Base-by-base conservation (phyloP, 2,329 filamentous ascomycete species). In the Colletotrichum sp. region DNA sequence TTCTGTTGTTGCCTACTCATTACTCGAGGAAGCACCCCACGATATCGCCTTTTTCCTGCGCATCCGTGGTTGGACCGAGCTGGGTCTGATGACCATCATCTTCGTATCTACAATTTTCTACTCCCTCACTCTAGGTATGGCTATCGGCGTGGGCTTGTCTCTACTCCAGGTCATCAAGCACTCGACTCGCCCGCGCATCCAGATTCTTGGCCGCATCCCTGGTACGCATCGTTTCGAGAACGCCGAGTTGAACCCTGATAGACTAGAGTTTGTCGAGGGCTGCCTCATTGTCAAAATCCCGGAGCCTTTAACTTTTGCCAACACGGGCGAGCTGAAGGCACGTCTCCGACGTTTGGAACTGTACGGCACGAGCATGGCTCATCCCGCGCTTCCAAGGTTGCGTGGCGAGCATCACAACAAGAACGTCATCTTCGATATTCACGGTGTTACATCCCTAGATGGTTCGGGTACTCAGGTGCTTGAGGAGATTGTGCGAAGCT, bases 251-350 rank as follows among this genome's bases (percentile, higher is more conserved):
- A 91, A 94, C 71, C 91, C 93, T 0, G 92, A 94, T 60, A 89
- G 90, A 32, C 89, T 98, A 5, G 96, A 98, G 83, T 96, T 98
- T 80, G 91, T 98, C 69, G 96, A 98, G 78, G 95, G 96, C 18
- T 97, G 95, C 76, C 88, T 99, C 12, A 98, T 99, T 76, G 95
- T 98, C 80, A 98, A 98, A 88, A 98, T 99, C 71, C 96, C 97
- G 0, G 97, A 99, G 82, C 97, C 97, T 0, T 88, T 99, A 66
- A 98, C 96, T 0, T 99, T 99, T 83, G 96, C 96, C 81, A 99
- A 99, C 83, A 98, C 97, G 0, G 97, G 96, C 62, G 95, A 97
- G 79, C 88, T 99, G 60, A 98, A 97, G 84, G 94, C 93, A 68
- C 91, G 97, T 6, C 89, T 99, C 13, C 90, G 94, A 8, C 89